Percentiles rank a stretch among this genome's conserved stretches.
phyloP scores from a whole-genome alignment of 441 rosid genomes.

The Arabidopsis lyrata region DNA sequence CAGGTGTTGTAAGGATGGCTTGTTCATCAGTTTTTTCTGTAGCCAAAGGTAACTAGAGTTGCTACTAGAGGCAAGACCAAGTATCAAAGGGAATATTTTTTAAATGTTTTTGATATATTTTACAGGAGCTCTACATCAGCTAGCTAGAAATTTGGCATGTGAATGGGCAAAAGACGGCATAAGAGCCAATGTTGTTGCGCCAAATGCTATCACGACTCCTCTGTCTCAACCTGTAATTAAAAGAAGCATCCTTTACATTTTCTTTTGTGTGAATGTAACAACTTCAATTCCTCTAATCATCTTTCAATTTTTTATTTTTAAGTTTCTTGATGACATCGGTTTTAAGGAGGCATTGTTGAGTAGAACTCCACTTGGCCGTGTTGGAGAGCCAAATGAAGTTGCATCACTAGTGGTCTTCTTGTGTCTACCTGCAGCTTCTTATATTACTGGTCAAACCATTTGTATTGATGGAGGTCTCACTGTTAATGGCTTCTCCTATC shows the following conservation, averaged over 20 bases:
- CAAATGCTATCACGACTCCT: background rate
- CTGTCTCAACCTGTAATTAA: background rate
- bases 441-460: no score
- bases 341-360: no score
- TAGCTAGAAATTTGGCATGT: background rate
- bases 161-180: background rate
- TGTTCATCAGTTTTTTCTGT: background rate
- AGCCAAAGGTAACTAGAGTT: background rate
- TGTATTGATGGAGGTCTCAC: no score
- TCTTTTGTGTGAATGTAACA: background rate
- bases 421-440: no score
- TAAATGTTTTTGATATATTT: background rate
- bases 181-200: background rate
- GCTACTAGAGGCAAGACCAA: background rate
- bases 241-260: background rate
- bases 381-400: no score
- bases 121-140: background rate
- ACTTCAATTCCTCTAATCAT: no score
- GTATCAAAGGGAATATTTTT: background rate
- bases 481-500: no score
- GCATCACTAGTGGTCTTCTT: no score
- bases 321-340: no score
- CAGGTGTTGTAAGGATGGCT: conserved; percentile 19
- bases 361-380: no score
- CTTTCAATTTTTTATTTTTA: no score